Evolutionary conservation across 176 grass and related monocot species (phyloP), one percentile per base, ranked within the genome.

Genomic region (Dactylis glomerata): DNA sequence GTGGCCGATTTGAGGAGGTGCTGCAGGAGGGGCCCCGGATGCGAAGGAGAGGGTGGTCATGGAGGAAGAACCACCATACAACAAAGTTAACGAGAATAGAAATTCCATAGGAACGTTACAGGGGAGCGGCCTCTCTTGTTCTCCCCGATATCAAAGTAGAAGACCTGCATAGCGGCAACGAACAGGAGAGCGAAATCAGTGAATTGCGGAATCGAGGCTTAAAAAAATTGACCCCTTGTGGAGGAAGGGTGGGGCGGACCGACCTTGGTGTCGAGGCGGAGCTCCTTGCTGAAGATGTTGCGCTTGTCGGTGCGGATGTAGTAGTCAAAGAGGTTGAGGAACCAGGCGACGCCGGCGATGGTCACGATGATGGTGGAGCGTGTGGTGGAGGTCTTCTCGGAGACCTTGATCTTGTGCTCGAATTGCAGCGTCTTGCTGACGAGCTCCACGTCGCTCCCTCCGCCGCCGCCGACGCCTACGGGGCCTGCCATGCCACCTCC

Each of bases 361-460:
- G 97, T 93, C 27, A 99, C 88, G 83, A 99, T 99, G 87, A 96
- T 99, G 76, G 93, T 96, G 69, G 97, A 96, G 82, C 97, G 89
- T 81, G 92, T 94, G 30, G 97, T 88, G 17, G 91, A 91, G 5
- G 93, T 96, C 85, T 99, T 99, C 93, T 99, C 93, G 23, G 93
- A 96, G 84, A 99, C 92, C 92, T 99, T 99, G 50, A 99, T 77
- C 81, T 99, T 99, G 86, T 99, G 96, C 84, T 99, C 96, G 78
- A 99, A 99, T 89, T 99, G 90, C 83, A 99, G 84, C 86, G 93
- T 99, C 92, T 96, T 99, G 86, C 93, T 96, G 49, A 99, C 91
- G 73, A 99, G 90, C 83, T 99, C 96, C 78, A 99, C 93, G 92
- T 99, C 96, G 23, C 74, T 85, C 40, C 92, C 87, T 0, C 68